These are phyloP conservation scores for Endoconidiophora laricicola DNA, from an alignment of 2,329 filamentous ascomycete genomes.

Conservation along the genomic window DNA sequence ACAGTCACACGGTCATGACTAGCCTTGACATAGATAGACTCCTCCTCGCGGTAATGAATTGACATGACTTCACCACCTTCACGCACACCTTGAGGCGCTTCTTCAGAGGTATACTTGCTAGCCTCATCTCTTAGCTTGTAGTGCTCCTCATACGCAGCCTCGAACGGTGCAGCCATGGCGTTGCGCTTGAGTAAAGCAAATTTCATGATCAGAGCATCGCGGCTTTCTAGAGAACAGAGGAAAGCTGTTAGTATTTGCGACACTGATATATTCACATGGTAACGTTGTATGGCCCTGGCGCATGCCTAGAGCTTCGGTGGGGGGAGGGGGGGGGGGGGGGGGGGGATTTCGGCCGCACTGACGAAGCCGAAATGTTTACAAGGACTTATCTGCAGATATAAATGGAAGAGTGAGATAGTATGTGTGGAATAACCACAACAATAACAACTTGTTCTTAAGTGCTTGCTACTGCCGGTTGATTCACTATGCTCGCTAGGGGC, in stretches of 20 bases:
- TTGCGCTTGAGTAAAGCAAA: conserved; percentile 92
- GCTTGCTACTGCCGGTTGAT: too few species aligned
- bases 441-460: too few species aligned
- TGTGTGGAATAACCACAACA: too few species aligned
- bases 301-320: neutral
- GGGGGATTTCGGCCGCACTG: too few species aligned
- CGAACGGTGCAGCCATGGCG: conserved; percentile 95
- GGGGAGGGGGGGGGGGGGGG: too few species aligned
- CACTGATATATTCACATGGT: neutral
- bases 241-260: neutral
- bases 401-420: too few species aligned
- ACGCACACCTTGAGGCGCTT: conserved; percentile 73
- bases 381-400: too few species aligned
- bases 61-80: conserved; percentile 90
- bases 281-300: neutral
- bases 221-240: conserved; percentile 41
- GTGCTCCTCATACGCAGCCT: conserved; percentile 90
- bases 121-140: conserved; percentile 74
- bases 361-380: too few species aligned
- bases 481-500: too few species aligned
- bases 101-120: conserved; percentile 81
- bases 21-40: conserved; percentile 97
- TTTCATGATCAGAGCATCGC: conserved; percentile 71
- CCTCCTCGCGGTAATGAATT: conserved; percentile 96
- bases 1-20: conserved; percentile 95